Evolutionary conservation across 2,329 filamentous ascomycete species (phyloP), one percentile per base, ranked within the genome.

Genomic region (Hypomyces rosellus): DNA sequence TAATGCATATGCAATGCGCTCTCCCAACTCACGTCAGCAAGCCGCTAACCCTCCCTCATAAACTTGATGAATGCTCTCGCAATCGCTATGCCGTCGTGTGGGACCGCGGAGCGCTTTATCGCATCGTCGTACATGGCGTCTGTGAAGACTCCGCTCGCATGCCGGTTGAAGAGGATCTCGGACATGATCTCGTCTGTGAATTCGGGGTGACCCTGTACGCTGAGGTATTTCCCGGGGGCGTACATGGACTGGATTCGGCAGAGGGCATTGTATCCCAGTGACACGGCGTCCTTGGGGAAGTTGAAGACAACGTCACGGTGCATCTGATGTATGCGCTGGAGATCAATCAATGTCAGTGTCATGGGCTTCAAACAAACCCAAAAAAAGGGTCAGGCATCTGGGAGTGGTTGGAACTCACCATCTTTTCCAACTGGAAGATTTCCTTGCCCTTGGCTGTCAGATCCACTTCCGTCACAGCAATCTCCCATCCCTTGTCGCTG

Each of bases 81-180:
- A 48, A 96, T 82, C 3, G 74, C 69, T n/a, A 93, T 74, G 1
- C 92, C 91, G 65, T 96, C 90, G 56, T 96, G 89, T 49, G 80
- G 73, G 34, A 82, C 74, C 8, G 71, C 72, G 2, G 85, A 85
- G 53, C 88, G 78, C 7, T 69, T 70, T 64, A 91, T 78, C 22
- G 80, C 88, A 58, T 88, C 85, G 50, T 81, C 69, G 58, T 81
- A 92, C 53, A 85, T 68, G 15, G 81, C 81, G 50, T 91, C 82
- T 49, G 76, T 69, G 56, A 96, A 86, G 18, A 93, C 74, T 1
- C 88, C 88, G 44, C 72, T 72, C 25, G 74, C 72, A 61, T 86
- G 80, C 50, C 90, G 77, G 53, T 77, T 70, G 53, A 60, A 60
- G 20, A 71, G 58, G 33, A 71, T 59, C 47, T 67, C 63, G 1